These are phyloP conservation scores for Rhinocladiella similis DNA, from an alignment of 2,329 filamentous ascomycete genomes.

Conservation along the genomic window DNA sequence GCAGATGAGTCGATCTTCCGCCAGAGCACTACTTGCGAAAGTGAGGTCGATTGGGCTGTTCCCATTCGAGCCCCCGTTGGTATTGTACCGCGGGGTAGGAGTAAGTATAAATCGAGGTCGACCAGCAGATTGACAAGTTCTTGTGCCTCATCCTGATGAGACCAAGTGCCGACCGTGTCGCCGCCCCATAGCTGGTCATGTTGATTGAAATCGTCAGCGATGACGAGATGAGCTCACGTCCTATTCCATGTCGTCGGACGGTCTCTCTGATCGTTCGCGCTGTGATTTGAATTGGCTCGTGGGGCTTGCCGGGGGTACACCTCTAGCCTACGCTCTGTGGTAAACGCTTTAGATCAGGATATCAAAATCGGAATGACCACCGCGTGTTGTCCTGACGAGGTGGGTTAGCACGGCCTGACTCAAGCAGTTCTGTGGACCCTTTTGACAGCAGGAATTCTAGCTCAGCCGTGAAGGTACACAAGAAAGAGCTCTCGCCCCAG, in stretches of 20 bases:
- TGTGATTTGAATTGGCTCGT: neutral
- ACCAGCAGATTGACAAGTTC: slow-evolving; percentile 39
- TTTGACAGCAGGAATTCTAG: too few species aligned
- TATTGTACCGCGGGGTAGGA: slow-evolving; percentile 39
- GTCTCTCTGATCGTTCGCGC: neutral
- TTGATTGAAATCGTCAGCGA: slow-evolving; percentile 31
- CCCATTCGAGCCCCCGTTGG: slow-evolving; percentile 13
- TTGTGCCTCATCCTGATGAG: slow-evolving; percentile 39
- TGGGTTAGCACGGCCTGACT: too few species aligned
- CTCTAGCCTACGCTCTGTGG: too few species aligned
- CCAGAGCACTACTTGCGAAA: neutral
- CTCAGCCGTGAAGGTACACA: too few species aligned
- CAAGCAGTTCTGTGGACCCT: too few species aligned
- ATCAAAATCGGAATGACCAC: too few species aligned
- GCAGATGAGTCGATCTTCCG: neutral
- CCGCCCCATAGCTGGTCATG: slow-evolving; percentile 34
- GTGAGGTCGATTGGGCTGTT: neutral
- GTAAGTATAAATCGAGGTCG: slow-evolving; percentile 34
- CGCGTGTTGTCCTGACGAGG: too few species aligned
- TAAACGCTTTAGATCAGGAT: too few species aligned
- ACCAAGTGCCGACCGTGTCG: slow-evolving; percentile 32
- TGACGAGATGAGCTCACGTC: slow-evolving; percentile 29
- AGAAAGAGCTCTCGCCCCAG: too few species aligned
- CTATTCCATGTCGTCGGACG: slow-evolving; percentile 3
- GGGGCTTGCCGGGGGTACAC: neutral